Conservation (phyloP, 2,329 filamentous ascomycete genomes). For the Alternaria conjuncta region DNA sequence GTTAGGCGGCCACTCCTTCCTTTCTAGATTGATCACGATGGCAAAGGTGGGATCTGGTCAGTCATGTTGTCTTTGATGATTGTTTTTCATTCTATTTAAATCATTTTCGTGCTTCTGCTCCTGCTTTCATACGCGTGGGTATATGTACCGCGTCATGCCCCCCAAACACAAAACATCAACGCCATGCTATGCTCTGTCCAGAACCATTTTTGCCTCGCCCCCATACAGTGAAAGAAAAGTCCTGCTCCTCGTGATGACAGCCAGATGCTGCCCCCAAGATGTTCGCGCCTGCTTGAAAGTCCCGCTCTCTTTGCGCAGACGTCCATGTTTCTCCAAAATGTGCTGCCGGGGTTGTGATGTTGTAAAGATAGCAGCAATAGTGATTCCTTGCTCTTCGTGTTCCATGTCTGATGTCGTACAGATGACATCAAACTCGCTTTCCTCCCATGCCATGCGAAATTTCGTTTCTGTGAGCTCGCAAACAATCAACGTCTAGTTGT, state of each 20-base stretch:
- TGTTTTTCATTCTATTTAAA: background rate
- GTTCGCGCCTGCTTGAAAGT: background rate
- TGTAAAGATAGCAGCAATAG: background rate
- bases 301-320: background rate
- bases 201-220: background rate
- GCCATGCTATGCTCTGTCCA: background rate
- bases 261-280: background rate
- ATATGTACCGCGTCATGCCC: slow-evolving; percentile 1
- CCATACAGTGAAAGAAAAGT: background rate
- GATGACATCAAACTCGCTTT: background rate
- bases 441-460: background rate
- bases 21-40: background rate
- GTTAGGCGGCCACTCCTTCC: background rate
- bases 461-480: background rate
- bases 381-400: background rate
- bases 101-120: background rate
- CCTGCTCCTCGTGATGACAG: background rate
- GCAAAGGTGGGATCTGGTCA: background rate
- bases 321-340: background rate
- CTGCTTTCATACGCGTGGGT: slow-evolving; percentile 1
- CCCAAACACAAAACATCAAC: background rate
- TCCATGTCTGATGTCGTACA: background rate
- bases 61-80: background rate
- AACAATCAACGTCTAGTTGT: slow-evolving; percentile 29
- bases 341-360: background rate